Evolutionary conservation across 495 filamentous ascomycete genomes (phyloP).

Genomic region (Daldinia vernicosa): DNA sequence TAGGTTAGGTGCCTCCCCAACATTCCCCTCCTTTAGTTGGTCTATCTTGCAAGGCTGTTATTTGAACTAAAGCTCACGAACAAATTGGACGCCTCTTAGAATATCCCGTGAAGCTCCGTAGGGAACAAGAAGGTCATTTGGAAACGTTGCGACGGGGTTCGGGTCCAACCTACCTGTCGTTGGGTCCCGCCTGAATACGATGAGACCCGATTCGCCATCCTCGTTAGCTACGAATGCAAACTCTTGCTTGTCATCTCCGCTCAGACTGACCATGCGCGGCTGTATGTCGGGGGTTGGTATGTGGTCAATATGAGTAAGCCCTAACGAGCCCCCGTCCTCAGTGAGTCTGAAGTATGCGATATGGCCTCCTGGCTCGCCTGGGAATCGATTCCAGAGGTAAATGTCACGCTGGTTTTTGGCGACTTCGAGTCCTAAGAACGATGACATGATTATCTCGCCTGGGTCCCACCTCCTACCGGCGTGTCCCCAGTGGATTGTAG

Average conservation of each 20-base stretch:
- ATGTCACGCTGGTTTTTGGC: background rate
- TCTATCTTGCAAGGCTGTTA: background rate
- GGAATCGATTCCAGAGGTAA: background rate
- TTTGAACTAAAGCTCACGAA: background rate
- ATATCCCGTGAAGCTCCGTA: background rate
- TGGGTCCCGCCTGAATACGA: background rate
- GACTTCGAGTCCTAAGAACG: background rate
- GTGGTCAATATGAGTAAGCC: background rate
- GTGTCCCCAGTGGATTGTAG: background rate
- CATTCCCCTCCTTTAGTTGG: too few species aligned
- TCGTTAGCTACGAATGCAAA: background rate
- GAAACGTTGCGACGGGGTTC: background rate
- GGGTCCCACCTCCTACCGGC: background rate
- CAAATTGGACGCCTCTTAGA: background rate
- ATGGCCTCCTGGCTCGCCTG: background rate
- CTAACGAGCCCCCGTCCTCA: background rate
- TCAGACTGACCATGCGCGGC: background rate
- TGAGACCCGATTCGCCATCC: background rate
- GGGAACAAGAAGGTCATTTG: background rate
- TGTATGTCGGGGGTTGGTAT: background rate
- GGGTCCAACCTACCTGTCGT: background rate
- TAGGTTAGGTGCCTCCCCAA: too few species aligned
- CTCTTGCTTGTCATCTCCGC: background rate
- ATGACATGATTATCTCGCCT: background rate
- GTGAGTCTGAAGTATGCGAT: background rate